These are phyloP conservation scores for Entrophospora sp. DNA, from an alignment of 192 early-diverging fungal species.

Conservation along the genomic window DNA sequence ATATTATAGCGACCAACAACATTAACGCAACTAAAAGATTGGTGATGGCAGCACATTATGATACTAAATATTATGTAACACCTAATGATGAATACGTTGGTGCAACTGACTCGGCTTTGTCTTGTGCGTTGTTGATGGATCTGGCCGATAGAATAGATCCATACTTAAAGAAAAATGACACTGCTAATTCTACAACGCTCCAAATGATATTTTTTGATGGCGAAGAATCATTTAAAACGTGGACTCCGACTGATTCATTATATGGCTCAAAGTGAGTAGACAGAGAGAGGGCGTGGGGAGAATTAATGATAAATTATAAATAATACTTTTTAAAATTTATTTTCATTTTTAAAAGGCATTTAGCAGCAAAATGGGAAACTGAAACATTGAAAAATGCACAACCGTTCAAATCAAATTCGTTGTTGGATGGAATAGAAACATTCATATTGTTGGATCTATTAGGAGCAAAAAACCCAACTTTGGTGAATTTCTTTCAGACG, in stretches of 20 bases:
- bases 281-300: background rate
- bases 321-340: background rate
- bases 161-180: slow-evolving; percentile 42
- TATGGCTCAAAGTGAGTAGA: slow-evolving; percentile 69
- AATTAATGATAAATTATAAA: background rate
- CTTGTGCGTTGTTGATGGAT: slow-evolving; percentile 84
- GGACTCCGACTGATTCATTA: slow-evolving; percentile 71
- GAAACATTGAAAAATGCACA: too few relatives aligned
- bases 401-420: slow-evolving; percentile 22
- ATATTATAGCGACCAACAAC: slow-evolving; percentile 86
- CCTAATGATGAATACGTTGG: slow-evolving; percentile 60
- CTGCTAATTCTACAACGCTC: slow-evolving; percentile 47
- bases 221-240: slow-evolving; percentile 78
- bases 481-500: slow-evolving; percentile 53
- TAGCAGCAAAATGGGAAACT: slow-evolving; percentile 75
- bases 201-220: slow-evolving; percentile 98
- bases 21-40: slow-evolving; percentile 58
- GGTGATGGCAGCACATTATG: slow-evolving; percentile 87
- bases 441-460: slow-evolving; percentile 85
- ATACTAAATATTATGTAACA: slow-evolving; percentile 68
- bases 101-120: slow-evolving; percentile 83
- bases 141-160: slow-evolving; percentile 61
- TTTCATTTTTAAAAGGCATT: slow-evolving; percentile 56
- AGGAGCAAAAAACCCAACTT: slow-evolving; percentile 44
- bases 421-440: slow-evolving; percentile 67